Base-by-base conservation (phyloP, 176 grass and related monocot genomes). In the Oryza longistaminata region DNA sequence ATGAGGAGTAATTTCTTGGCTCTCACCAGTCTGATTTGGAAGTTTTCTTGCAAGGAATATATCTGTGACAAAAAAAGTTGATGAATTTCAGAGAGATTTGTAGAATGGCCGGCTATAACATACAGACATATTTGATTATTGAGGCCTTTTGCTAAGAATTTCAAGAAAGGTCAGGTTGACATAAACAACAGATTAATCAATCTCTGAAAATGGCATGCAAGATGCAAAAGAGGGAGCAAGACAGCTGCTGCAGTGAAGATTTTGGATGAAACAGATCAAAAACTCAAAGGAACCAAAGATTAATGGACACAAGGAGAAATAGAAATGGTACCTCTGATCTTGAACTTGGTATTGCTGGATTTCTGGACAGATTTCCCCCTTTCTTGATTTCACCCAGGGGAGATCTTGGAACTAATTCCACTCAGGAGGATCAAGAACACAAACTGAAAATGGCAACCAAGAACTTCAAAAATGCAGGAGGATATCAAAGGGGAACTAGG, bases 381-480 rank as follows among this genome's bases (percentile, higher is more conserved):
- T 42, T 73, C 15, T 64, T 72, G 53, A 46, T 35, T 13, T 48
- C 25, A 3, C 10, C 81, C 29, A 66, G 26, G 0, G n/a, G 78
- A 24, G 78, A 24, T 87, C 24, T 69, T 11, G 35, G 6, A 39
- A 74, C 52, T 31, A 66, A 81, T 65, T 67, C 22, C 77, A 75
- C 71, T 0, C 16, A 3, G 12, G 50, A 53, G 10, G 64, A 44
- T 37, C 62, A 87, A 80, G 71, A 87, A 82, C 85, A 25, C 78
- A 61, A 40, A 8, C 2, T 7, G 49, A 27, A 50, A 10, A 61
- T 21, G 71, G 71, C 46, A 60, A 0, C 70, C 1, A 64, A 22
- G 70, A 81, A 11, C 50, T 87, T 75, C 85, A 62, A 68, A 68
- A 68, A 67, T 31, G 29, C 4, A 42, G 10, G n/a, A 7, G 72